Evolutionary conservation across 1,284 basidiomycete species (phyloP).

Genomic region (Polyporus tsugae): DNA sequence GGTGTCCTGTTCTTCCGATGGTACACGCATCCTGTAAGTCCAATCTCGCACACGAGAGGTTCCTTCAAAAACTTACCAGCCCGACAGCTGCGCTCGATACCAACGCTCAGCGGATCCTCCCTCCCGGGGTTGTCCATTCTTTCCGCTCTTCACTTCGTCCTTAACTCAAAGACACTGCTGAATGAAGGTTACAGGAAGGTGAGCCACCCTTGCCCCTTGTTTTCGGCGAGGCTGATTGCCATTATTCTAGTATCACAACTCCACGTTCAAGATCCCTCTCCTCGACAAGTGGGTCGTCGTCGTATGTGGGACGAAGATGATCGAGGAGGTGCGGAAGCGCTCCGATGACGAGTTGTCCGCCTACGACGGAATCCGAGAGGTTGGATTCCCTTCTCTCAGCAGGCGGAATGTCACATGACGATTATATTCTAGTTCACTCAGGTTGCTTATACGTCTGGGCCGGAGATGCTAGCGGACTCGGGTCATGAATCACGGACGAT

Average conservation of each 20-base stretch:
- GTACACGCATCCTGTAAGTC: conserved; percentile 8
- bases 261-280: conserved; percentile 44
- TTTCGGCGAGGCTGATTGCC: not conserved
- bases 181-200: conserved; percentile 34
- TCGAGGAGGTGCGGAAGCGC: conserved; percentile 46
- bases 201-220: not conserved
- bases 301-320: conserved; percentile 41
- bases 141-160: conserved; percentile 21
- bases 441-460: not conserved
- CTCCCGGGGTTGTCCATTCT: conserved; percentile 36
- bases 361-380: conserved; percentile 29
- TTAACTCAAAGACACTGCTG: conserved; percentile 18
- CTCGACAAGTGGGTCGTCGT: conserved; percentile 43
- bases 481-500: conserved; percentile 26
- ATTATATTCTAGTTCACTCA: conserved; percentile 29
- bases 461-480: not conserved
- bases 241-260: conserved; percentile 31
- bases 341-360: conserved; percentile 45
- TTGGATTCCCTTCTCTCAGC: not conserved
- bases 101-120: not conserved
- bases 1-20: not conserved
- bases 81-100: not conserved
- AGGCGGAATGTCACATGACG: conserved; percentile 28
- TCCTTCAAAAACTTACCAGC: not conserved
- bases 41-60: not conserved